Percentiles rank a stretch among this genome's conserved stretches.
These are phyloP conservation scores for Arachis monticola DNA, from an alignment of 331 rosid genomes.

Conservation along the genomic window DNA sequence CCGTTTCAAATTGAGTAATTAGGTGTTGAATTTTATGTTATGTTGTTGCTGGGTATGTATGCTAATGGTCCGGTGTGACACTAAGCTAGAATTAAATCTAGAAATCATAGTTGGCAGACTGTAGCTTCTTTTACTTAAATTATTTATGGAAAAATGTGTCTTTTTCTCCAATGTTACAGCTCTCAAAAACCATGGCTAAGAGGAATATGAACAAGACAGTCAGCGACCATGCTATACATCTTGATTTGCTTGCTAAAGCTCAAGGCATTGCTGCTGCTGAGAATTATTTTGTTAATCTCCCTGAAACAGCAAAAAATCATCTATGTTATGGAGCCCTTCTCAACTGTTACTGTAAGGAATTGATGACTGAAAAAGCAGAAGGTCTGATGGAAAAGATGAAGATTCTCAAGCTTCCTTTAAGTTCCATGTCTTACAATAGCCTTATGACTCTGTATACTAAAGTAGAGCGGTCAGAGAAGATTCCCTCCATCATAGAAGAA, in stretches of 20 bases:
- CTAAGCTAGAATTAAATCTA: not conserved
- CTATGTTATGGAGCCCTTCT: conserved; percentile 81
- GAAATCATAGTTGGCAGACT: not conserved
- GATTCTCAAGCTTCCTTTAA: conserved; percentile 74
- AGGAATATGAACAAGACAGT: conserved; percentile 83
- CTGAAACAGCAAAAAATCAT: conserved; percentile 77
- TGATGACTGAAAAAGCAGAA: conserved; percentile 81
- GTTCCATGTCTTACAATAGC: conserved; percentile 77
- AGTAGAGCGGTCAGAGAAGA: conserved; percentile 61
- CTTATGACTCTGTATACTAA: conserved; percentile 85
- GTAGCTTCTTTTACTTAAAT: not conserved
- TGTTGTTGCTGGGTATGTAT: not conserved
- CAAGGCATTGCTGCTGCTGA: conserved; percentile 78
- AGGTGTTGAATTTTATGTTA: not conserved
- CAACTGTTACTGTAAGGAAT: conserved; percentile 93
- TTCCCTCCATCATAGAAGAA: conserved; percentile 70
- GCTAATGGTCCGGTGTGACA: not conserved
- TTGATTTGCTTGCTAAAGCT: conserved; percentile 80
- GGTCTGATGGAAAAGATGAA: conserved; percentile 84
- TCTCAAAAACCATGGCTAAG: conserved; percentile 75
- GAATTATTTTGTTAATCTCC: conserved; percentile 70
- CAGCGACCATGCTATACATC: conserved; percentile 90
- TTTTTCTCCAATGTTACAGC: conserved; percentile 48
- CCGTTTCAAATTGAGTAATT: no score
- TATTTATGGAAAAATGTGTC: not conserved